A percentile compares a stretch with the other conserved stretches of the same genome.
Conservation (phyloP, 169 alveolate genomes). For the Eimeria sp. region DNA sequence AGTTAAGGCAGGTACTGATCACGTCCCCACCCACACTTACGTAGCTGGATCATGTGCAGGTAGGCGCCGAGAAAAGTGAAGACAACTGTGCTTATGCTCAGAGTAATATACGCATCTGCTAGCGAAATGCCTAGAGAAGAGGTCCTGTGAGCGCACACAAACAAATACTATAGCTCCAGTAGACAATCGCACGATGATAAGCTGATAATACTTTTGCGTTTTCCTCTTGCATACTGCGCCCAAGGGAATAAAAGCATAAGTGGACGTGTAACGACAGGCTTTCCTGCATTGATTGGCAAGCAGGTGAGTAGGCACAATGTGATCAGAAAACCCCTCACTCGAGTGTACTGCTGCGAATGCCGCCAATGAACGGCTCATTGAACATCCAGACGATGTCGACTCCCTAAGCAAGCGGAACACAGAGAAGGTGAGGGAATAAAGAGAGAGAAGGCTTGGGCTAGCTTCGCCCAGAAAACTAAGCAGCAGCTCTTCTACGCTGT, state of each 20-base stretch:
- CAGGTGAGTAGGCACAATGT: not conserved
- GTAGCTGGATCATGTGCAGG: slow-evolving; percentile 52
- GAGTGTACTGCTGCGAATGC: slow-evolving; percentile 26
- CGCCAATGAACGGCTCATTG: slow-evolving; percentile 54
- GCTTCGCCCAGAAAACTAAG: not conserved
- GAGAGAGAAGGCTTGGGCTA: not conserved
- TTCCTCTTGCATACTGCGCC: not conserved
- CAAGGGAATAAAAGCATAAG: not conserved
- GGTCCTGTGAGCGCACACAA: not conserved
- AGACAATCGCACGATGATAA: no score
- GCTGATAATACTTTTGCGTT: no score
- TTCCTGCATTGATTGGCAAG: not conserved
- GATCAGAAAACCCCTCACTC: not conserved
- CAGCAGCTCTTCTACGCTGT: not conserved
- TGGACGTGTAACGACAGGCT: not conserved
- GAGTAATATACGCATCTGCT: slow-evolving; percentile 16
- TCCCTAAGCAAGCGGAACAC: slow-evolving; percentile 18
- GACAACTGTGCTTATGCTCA: slow-evolving; percentile 32
- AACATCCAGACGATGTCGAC: slow-evolving; percentile 51
- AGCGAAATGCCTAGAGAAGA: slow-evolving; percentile 40
- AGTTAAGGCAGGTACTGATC: not conserved
- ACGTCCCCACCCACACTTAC: not conserved
- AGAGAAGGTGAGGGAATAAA: not conserved
- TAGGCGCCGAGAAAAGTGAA: slow-evolving; percentile 47
- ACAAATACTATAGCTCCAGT: not conserved